phyloP scores from a whole-genome alignment of 768 basidiomycete genomes.

The Favolaschia claudopus region DNA sequence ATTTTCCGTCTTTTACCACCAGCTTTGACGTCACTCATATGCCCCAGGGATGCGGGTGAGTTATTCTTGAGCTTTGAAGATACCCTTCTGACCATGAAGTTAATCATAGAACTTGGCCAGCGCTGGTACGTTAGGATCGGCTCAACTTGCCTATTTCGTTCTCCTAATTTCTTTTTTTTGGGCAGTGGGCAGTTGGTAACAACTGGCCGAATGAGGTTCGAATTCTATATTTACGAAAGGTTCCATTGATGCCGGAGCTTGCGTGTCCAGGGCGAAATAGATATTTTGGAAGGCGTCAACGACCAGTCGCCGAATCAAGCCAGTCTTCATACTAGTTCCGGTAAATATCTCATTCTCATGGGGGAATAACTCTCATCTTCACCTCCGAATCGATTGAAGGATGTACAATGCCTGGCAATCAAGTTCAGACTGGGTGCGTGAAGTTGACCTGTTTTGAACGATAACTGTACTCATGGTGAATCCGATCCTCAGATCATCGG shows the following conservation, averaged over 20 bases:
- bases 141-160: background rate
- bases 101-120: slow-evolving; percentile 55
- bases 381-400: slow-evolving; percentile 41
- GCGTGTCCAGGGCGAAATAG: slow-evolving; percentile 56
- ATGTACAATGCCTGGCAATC: slow-evolving; percentile 60
- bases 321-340: slow-evolving; percentile 63
- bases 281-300: slow-evolving; percentile 68
- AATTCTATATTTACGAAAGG: slow-evolving; percentile 1
- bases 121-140: slow-evolving; percentile 34
- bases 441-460: background rate
- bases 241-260: too few relatives aligned
- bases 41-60: slow-evolving; percentile 66
- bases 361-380: slow-evolving; percentile 1
- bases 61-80: slow-evolving; percentile 8
- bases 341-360: slow-evolving; percentile 34
- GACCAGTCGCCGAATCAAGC: slow-evolving; percentile 57
- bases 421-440: slow-evolving; percentile 56
- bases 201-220: slow-evolving; percentile 56
- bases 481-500: slow-evolving; percentile 38
- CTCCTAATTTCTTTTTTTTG: too few relatives aligned
- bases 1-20: background rate
- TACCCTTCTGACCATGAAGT: background rate
- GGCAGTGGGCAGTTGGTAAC: slow-evolving; percentile 60
- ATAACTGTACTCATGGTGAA: background rate
- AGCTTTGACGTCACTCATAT: slow-evolving; percentile 63